Evolutionary conservation across 1,139 yeast genomes (phyloP).

Genomic region (Suhomyces yuchorum): DNA sequence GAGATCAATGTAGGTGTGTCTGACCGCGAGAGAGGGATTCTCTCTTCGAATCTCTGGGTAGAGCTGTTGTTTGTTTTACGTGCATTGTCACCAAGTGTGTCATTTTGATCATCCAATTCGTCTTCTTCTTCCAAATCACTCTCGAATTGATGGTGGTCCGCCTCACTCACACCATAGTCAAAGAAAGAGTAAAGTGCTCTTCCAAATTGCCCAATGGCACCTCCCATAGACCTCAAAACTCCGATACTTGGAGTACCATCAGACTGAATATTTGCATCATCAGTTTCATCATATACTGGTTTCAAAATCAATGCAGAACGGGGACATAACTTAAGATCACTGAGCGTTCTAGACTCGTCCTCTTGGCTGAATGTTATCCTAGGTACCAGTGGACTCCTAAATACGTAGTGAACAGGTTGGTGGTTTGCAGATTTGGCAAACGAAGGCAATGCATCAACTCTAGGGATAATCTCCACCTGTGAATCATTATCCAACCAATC

Average conservation of each 20-base stretch:
- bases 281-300: slow-evolving; percentile 45
- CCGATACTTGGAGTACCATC: slow-evolving; percentile 18
- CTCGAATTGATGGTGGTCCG: slow-evolving; percentile 16
- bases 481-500: slow-evolving; percentile 61
- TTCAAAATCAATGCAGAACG: slow-evolving; percentile 67
- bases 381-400: slow-evolving; percentile 42
- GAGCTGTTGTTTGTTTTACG: not conserved
- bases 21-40: slow-evolving; percentile 8
- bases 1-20: slow-evolving; percentile 15
- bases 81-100: not conserved
- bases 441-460: slow-evolving; percentile 33
- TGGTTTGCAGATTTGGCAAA: slow-evolving; percentile 39
- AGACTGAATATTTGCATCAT: slow-evolving; percentile 19
- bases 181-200: slow-evolving; percentile 45
- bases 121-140: slow-evolving; percentile 2
- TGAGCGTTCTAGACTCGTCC: slow-evolving; percentile 54
- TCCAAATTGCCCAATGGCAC: slow-evolving; percentile 24
- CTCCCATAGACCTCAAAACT: slow-evolving; percentile 20
- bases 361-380: slow-evolving; percentile 44
- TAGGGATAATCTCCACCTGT: slow-evolving; percentile 42
- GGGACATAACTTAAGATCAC: slow-evolving; percentile 57
- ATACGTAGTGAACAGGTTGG: slow-evolving; percentile 39
- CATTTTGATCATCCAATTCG: slow-evolving; percentile 8
- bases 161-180: slow-evolving; percentile 39
- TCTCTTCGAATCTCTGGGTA: slow-evolving; percentile 4